These are phyloP conservation scores for Phytophthora parvispora DNA, from an alignment of 352 stramenopile species.

Conservation along the genomic window DNA sequence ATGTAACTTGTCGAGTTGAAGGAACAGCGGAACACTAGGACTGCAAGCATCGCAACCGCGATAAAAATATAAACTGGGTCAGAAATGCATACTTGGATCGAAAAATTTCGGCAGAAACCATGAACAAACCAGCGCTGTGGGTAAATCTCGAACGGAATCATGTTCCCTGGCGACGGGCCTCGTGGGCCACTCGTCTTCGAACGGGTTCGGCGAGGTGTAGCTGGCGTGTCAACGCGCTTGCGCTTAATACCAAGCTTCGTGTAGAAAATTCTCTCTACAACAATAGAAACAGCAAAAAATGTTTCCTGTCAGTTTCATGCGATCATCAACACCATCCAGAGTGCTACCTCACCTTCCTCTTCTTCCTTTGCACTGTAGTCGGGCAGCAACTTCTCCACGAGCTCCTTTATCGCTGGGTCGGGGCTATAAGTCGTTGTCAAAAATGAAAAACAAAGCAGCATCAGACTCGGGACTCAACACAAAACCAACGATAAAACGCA, in stretches of 20 bases:
- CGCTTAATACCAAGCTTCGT: conserved; percentile 62
- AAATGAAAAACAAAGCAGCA: conserved; percentile 5
- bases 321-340: neutral
- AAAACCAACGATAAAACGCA: too few relatives aligned
- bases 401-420: conserved; percentile 68
- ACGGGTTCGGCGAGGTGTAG: conserved; percentile 7
- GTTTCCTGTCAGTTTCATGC: neutral
- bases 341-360: conserved; percentile 38
- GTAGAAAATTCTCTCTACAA: conserved; percentile 56
- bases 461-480: too few relatives aligned
- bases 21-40: conserved; percentile 52
- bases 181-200: conserved; percentile 28
- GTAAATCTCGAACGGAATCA: conserved; percentile 59
- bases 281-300: conserved; percentile 1
- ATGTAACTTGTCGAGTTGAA: conserved; percentile 41
- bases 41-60: conserved; percentile 18
- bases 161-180: conserved; percentile 40
- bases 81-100: neutral
- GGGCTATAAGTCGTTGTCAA: conserved; percentile 46
- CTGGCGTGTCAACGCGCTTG: conserved; percentile 37
- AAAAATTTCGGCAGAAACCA: neutral
- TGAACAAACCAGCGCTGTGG: conserved; percentile 48
- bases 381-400: conserved; percentile 61
- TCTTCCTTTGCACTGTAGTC: conserved; percentile 52
- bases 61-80: neutral